phyloP scores from a whole-genome alignment of 108 stramenopile genomes.

The Stephanodiscus triporus region DNA sequence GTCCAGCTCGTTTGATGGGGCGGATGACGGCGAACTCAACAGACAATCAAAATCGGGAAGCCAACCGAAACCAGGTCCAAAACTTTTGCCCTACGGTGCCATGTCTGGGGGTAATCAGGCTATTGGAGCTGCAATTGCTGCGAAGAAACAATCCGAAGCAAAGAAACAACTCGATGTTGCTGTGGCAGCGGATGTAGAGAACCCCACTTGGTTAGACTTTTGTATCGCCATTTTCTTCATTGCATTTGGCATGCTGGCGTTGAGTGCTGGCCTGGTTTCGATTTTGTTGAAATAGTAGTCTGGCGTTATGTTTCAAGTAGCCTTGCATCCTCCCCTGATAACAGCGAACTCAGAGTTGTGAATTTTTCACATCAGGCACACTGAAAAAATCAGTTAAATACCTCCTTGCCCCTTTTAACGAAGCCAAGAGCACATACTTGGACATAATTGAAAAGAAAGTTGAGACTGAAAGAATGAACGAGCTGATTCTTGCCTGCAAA shows the following conservation, averaged over 20 bases:
- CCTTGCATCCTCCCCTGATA: no score
- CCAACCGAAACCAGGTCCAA: background rate
- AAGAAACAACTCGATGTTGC: conserved; percentile 4
- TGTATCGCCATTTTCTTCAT: conserved; percentile 69
- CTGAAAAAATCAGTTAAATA: no score
- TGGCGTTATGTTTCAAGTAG: conserved; percentile 6
- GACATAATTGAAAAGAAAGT: no score
- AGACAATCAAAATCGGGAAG: background rate
- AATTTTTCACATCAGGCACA: no score
- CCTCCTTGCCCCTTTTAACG: no score
- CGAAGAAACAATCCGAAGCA: conserved; percentile 23
- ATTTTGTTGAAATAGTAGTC: conserved; percentile 38
- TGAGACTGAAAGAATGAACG: no score
- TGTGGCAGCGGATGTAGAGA: conserved; percentile 60
- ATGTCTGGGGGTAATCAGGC: conserved; percentile 25
- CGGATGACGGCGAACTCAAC: background rate
- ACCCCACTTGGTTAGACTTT: conserved; percentile 62
- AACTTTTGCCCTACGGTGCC: conserved; percentile 27
- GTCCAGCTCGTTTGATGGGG: background rate
- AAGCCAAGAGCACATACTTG: no score
- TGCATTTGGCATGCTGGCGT: conserved; percentile 69
- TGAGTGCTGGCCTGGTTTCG: conserved; percentile 67
- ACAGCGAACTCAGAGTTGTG: no score
- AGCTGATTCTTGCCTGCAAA: no score
- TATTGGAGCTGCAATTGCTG: conserved; percentile 35